These are phyloP conservation scores for Botrytis sinoallii DNA, from an alignment of 2,329 filamentous ascomycete species.

Conservation along the genomic window DNA sequence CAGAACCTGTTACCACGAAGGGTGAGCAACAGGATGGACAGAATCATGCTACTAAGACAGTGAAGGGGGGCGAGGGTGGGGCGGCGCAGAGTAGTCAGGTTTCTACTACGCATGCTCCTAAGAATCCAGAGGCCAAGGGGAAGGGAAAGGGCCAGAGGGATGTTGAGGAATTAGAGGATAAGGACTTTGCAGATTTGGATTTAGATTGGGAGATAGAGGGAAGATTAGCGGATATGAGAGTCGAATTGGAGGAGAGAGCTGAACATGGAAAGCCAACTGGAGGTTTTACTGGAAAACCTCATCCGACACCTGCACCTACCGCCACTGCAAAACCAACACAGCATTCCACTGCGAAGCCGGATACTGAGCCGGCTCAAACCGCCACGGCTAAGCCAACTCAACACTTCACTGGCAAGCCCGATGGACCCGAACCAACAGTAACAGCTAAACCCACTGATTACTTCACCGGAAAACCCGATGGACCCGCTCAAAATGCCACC, in stretches of 20 bases:
- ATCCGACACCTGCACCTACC: not conserved
- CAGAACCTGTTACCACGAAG: not conserved
- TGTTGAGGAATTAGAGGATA: not conserved
- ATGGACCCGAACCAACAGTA: not conserved
- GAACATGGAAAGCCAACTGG: not conserved
- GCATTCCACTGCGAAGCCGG: not conserved
- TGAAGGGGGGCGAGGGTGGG: not conserved
- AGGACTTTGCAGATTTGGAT: not conserved
- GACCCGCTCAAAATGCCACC: not conserved
- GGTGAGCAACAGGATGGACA: not conserved
- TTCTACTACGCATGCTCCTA: not conserved
- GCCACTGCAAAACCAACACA: not conserved
- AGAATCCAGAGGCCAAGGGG: not conserved
- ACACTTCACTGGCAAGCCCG: not conserved
- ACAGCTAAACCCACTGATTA: not conserved
- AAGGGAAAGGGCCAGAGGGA: not conserved
- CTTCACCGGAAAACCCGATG: not conserved
- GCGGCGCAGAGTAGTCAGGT: not conserved
- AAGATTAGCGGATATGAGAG: not conserved
- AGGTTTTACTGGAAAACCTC: not conserved
- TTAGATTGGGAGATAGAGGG: not conserved
- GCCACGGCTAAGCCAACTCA: not conserved
- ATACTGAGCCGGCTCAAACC: not conserved
- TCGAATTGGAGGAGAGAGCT: not conserved
- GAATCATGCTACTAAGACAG: not conserved